A percentile compares a stretch with the other conserved stretches of the same genome.
These are phyloP conservation scores for Pseudoperonospora humuli DNA, from an alignment of 352 stramenopile genomes.

Conservation along the genomic window DNA sequence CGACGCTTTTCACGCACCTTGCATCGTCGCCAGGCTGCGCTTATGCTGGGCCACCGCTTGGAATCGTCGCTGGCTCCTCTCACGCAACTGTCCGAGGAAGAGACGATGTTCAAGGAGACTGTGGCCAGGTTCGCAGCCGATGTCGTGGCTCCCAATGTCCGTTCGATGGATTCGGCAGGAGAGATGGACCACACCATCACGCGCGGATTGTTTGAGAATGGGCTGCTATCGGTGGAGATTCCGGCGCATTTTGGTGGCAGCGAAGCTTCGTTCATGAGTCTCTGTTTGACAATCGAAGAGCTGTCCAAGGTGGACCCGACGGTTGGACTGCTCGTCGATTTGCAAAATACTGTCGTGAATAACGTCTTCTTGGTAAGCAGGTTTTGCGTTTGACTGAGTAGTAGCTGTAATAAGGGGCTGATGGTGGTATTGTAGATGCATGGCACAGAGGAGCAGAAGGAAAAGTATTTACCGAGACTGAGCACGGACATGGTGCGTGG, in stretches of 20 bases:
- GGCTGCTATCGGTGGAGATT: slow-evolving; percentile 95
- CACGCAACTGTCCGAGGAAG: slow-evolving; percentile 55
- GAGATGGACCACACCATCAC: slow-evolving; percentile 89
- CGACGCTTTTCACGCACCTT: slow-evolving; percentile 1
- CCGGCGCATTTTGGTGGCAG: slow-evolving; percentile 88
- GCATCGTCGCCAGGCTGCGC: neutral
- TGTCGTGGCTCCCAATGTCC: slow-evolving; percentile 81
- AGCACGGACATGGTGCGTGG: slow-evolving; percentile 62
- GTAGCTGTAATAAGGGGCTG: neutral
- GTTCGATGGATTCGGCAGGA: slow-evolving; percentile 88
- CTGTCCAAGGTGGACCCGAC: slow-evolving; percentile 93
- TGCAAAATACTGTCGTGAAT: slow-evolving; percentile 94
- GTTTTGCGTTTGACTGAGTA: neutral
- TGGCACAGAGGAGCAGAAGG: slow-evolving; percentile 72
- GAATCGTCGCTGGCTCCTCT: slow-evolving; percentile 32
- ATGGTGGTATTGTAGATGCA: slow-evolving; percentile 33
- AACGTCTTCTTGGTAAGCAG: slow-evolving; percentile 88
- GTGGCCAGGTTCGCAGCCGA: slow-evolving; percentile 83
- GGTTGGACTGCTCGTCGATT: slow-evolving; percentile 91
- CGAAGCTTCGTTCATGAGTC: slow-evolving; percentile 92
- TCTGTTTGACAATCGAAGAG: slow-evolving; percentile 95
- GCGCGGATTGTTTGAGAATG: slow-evolving; percentile 88
- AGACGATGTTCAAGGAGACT: slow-evolving; percentile 64
- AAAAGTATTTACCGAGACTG: slow-evolving; percentile 81
- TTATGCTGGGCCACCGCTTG: slow-evolving; percentile 3